These are phyloP conservation scores for Sporothrix curviconia DNA, from an alignment of 2,329 filamentous ascomycete species.

Conservation along the genomic window DNA sequence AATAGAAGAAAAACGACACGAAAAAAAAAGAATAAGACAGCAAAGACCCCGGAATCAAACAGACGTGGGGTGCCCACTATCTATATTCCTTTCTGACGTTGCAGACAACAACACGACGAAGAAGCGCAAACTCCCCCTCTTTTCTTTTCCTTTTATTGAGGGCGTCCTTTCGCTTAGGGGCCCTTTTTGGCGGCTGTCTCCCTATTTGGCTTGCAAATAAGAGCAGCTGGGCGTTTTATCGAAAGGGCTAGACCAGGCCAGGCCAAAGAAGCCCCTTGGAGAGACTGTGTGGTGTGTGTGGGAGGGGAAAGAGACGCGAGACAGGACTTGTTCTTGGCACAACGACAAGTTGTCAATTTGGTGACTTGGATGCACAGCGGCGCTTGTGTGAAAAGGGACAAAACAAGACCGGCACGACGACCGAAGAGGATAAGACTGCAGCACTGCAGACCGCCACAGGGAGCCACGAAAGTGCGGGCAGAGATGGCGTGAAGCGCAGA, in stretches of 20 bases:
- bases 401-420: background rate
- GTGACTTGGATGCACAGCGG: background rate
- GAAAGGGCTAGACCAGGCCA: constrained; percentile 14
- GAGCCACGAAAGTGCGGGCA: background rate
- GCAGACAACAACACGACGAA: background rate
- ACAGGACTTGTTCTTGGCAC: constrained; percentile 1
- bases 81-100: constrained; percentile 4
- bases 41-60: constrained; percentile 1
- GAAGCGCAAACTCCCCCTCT: background rate
- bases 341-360: constrained; percentile 4
- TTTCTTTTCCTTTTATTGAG: background rate
- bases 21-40: background rate
- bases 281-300: background rate
- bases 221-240: constrained; percentile 4
- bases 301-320: background rate
- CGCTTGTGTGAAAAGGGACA: constrained; percentile 11
- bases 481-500: background rate
- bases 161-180: background rate
- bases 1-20: background rate
- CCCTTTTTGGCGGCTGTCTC: background rate
- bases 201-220: background rate
- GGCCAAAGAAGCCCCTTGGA: background rate
- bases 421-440: background rate
- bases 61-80: constrained; percentile 13
- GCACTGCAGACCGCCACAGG: constrained; percentile 3